phyloP scores from a whole-genome alignment of 306 rosid genomes.

The Phaseolus lunatus region DNA sequence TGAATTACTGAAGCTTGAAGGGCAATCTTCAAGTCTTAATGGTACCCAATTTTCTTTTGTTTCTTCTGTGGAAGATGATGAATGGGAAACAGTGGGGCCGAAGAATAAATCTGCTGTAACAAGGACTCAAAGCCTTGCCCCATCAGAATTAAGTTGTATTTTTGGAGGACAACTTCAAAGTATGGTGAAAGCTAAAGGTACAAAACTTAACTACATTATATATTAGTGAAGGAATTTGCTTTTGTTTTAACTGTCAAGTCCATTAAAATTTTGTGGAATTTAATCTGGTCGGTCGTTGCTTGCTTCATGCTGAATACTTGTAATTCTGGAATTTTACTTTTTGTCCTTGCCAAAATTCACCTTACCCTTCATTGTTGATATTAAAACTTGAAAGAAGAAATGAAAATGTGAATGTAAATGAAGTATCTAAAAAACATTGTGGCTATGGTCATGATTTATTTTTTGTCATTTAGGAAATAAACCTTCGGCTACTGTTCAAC shows the following conservation, averaged over 20 bases:
- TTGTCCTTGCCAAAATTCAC: background rate
- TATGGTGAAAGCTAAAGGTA: slow-evolving; percentile 85
- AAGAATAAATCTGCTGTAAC: slow-evolving; percentile 96
- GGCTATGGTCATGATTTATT: background rate
- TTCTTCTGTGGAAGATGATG: slow-evolving; percentile 89
- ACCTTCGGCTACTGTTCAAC: slow-evolving; percentile 83
- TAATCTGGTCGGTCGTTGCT: background rate
- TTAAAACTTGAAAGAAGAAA: background rate
- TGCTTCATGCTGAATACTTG: slow-evolving; percentile 11
- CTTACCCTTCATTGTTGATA: background rate
- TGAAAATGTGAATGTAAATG: background rate
- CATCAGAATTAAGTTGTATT: slow-evolving; percentile 80
- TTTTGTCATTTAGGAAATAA: slow-evolving; percentile 47
- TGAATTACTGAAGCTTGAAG: slow-evolving; percentile 84
- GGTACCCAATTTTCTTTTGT: slow-evolving; percentile 71
- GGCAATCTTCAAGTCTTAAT: slow-evolving; percentile 57
- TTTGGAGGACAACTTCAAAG: slow-evolving; percentile 90
- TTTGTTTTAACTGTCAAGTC: background rate
- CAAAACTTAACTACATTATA: background rate
- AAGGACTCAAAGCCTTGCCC: slow-evolving; percentile 84
- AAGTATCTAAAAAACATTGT: background rate
- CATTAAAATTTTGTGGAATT: slow-evolving; percentile 12
- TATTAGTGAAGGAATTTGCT: slow-evolving; percentile 9
- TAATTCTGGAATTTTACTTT: slow-evolving; percentile 6
- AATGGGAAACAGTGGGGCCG: slow-evolving; percentile 97